Base-by-base conservation (phyloP, 179 eudicot genomes). In the Beta lomatogona region DNA sequence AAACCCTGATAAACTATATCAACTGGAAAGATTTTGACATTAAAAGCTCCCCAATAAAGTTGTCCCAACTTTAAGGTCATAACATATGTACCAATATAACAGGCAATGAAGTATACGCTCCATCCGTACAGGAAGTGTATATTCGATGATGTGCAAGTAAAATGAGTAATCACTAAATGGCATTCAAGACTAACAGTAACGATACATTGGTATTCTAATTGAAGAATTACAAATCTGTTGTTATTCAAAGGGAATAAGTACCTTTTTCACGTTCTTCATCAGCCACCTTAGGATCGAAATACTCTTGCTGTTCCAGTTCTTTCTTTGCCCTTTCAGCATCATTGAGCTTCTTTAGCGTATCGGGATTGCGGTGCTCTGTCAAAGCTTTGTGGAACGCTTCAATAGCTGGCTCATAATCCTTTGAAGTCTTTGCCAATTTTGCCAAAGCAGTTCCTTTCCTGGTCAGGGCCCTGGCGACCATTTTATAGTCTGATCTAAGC, bases 241-340 rank as follows among this genome's bases (percentile, higher is more conserved):
- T 4, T 58, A 58, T 58, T 3, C 19, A 3, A 18, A 19, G 28
- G 69, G 28, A 28, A 12, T 63, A 65, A 53, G 14, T 88, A 94
- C 99, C 99, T 91, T 94, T 95, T 85, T 94, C 99, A 52, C 98
- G 94, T 85, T 94, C 99, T 79, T 89, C 93, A 76, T 95, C 97
- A 25, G 98, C 99, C 28, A 94, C 55, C 61, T 90, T 75, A 13
- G 99, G 99, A 81, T 94, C 90, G 82, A 87, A 91, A 81, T 92
- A 92, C 81, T 95, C 99, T 55, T 89, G 91, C 78, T 95, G 98
- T 70, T 95, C 99, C n/a, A 92, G 78, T 6, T 91, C 97, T 83
- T 94, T 95, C 92, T 95, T 95, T 58, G 98, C 97, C 78, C 86
- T 94, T 85, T 95, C 97, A 46, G 98, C 99, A 59, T 94, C 99